Conservation (phyloP, 169 alveolate species). For the Eimeria zaria region DNA sequence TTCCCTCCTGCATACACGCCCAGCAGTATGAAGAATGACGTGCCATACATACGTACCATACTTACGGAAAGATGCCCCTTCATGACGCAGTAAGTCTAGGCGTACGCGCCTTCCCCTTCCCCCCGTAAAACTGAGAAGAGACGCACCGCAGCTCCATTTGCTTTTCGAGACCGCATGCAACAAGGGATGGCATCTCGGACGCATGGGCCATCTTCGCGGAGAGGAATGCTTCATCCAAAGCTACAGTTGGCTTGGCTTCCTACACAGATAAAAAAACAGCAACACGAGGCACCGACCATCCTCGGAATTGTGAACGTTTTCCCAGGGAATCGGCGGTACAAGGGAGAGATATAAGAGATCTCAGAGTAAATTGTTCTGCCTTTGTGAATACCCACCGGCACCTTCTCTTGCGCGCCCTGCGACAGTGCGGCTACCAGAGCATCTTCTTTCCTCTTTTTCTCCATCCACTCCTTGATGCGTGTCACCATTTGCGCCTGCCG, state of each 20-base stretch:
- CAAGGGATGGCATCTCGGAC: constrained; percentile 32
- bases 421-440: constrained; percentile 61
- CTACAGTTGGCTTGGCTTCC: constrained; percentile 70
- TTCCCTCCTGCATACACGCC: constrained; percentile 14
- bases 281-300: not conserved
- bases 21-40: not conserved
- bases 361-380: not conserved
- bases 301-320: not conserved
- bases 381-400: constrained; percentile 37
- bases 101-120: not conserved
- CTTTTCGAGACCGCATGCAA: constrained; percentile 67
- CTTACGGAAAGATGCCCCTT: not conserved
- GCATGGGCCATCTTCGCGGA: constrained; percentile 58
- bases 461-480: constrained; percentile 89
- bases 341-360: not conserved
- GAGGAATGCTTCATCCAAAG: constrained; percentile 25
- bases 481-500: constrained; percentile 89
- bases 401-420: constrained; percentile 20
- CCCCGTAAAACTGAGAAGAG: not conserved
- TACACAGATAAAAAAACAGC: not conserved
- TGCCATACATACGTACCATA: not conserved
- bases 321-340: not conserved
- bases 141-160: constrained; percentile 39
- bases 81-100: not conserved
- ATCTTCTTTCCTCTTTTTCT: constrained; percentile 88